Conservation (phyloP, 129 eudicot species). For the sunflower (Helianthus annuus) region HanXRQr2.0-SUNRISE NC_035443.2:175752421-175752920, state of each 20-base stretch:
- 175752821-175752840: constrained; percentile 2
- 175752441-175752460: constrained; percentile 91
- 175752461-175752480: constrained; percentile 78
- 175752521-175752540: constrained; percentile 71
- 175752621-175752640: background rate
- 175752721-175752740: constrained; percentile 76
- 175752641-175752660: background rate
- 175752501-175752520: constrained; percentile 98
- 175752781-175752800: constrained; percentile 64
- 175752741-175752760: constrained; percentile 62
- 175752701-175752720: constrained; percentile 33
- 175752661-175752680: background rate
- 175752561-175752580: constrained; percentile 42
- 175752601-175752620: background rate
- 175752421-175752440: constrained; percentile 77
- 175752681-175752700: constrained; percentile 33
- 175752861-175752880: background rate
- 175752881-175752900: background rate
- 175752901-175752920: too few species aligned
- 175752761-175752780: constrained; percentile 64
- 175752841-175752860: background rate
- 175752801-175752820: constrained; percentile 18
- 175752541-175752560: constrained; percentile 70
- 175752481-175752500: constrained; percentile 83
- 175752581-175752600: constrained; percentile 46